Conservation (phyloP, 179 eudicot genomes). For the Carnegiea gigantea region DNA sequence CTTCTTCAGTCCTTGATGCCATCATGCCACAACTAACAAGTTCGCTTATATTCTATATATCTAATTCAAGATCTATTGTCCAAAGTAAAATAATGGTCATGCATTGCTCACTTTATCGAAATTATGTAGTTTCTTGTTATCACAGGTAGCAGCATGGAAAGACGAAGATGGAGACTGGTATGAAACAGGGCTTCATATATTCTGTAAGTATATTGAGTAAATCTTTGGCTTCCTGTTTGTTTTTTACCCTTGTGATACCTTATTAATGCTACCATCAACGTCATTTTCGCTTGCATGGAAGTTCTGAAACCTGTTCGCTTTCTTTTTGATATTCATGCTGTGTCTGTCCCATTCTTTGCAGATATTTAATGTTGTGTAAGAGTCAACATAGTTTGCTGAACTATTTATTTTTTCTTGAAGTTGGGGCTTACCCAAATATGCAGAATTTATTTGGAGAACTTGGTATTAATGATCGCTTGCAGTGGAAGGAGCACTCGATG, state of each 20-base stretch:
- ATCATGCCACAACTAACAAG: not conserved
- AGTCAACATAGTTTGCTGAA: constrained; percentile 10
- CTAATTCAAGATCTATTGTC: not conserved
- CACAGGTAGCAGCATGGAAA: constrained; percentile 97
- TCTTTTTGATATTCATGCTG: not conserved
- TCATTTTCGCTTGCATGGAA: not conserved
- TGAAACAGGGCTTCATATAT: constrained; percentile 97
- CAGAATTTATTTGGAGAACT: constrained; percentile 98
- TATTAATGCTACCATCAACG: no score
- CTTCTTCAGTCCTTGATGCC: not conserved
- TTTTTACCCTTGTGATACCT: not conserved
- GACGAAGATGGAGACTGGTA: constrained; percentile 99
- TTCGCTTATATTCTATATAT: not conserved
- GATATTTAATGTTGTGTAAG: not conserved
- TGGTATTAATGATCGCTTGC: constrained; percentile 89
- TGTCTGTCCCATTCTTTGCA: not conserved
- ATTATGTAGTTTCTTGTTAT: not conserved
- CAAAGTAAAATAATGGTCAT: not conserved
- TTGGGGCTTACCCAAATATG: constrained; percentile 99
- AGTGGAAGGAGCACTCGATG: constrained; percentile 99
- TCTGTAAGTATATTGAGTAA: constrained; percentile 62
- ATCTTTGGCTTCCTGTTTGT: not conserved
- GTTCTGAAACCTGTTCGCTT: not conserved
- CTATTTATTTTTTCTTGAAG: constrained; percentile 46
- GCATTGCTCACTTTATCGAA: not conserved